These are phyloP conservation scores for Aquanectria penicillioides DNA, from an alignment of 2,329 filamentous ascomycete genomes.

Conservation along the genomic window DNA sequence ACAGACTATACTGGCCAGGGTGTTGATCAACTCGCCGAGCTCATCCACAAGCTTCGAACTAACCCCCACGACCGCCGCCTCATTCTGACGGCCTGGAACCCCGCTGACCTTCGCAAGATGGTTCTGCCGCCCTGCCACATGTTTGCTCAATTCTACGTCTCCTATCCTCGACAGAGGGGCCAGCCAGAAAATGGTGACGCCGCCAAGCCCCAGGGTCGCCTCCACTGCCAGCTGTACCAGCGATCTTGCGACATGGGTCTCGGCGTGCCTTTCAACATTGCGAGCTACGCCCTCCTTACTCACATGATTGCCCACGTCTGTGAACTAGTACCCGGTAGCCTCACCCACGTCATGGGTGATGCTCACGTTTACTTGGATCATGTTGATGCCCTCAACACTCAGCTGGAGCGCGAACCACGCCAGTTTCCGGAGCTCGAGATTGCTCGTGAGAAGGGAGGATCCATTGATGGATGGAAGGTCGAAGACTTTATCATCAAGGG, in stretches of 20 bases:
- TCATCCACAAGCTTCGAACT: conserved; percentile 85
- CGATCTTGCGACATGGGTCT: conserved; percentile 96
- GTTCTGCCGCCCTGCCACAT: conserved; percentile 95
- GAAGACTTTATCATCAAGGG: conserved; percentile 90
- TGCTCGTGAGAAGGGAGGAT: conserved; percentile 71
- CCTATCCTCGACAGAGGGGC: conserved; percentile 63
- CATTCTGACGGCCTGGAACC: conserved; percentile 95
- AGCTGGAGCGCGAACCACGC: conserved; percentile 82
- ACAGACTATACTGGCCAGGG: conserved; percentile 89
- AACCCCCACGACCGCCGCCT: conserved; percentile 91
- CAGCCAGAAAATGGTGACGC: conserved; percentile 38
- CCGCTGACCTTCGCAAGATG: conserved; percentile 85
- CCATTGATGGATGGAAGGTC: conserved; percentile 88
- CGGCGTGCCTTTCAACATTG: conserved; percentile 97
- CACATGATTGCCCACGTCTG: conserved; percentile 94
- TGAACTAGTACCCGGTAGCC: conserved; percentile 82
- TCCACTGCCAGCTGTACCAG: conserved; percentile 93
- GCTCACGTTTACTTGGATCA: conserved; percentile 97
- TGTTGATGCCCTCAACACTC: conserved; percentile 83
- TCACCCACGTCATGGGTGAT: conserved; percentile 97
- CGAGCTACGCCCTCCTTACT: conserved; percentile 90
- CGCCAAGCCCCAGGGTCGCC: conserved; percentile 67
- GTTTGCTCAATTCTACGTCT: conserved; percentile 97
- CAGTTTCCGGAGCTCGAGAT: conserved; percentile 85
- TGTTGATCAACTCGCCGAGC: conserved; percentile 90